phyloP scores from a whole-genome alignment of 2,329 filamentous ascomycete genomes.

The Neofusicoccum cordaticola region DNA sequence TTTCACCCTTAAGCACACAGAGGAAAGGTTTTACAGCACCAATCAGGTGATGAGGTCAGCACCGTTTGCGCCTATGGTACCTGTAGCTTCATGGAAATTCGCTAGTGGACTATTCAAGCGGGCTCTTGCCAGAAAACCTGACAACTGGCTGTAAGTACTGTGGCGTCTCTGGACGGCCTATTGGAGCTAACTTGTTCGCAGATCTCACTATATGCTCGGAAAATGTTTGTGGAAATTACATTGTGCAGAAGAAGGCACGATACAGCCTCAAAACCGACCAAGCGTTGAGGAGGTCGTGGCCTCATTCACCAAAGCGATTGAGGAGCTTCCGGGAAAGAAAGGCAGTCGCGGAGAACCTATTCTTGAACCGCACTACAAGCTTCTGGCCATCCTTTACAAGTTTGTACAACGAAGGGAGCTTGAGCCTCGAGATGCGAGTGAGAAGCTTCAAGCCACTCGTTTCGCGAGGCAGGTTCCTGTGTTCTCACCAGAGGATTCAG shows the following conservation, averaged over 20 bases:
- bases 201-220: conserved; percentile 65
- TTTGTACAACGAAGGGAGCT: conserved; percentile 59
- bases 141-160: conserved; percentile 59
- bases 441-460: conserved; percentile 51
- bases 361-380: conserved; percentile 89
- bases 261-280: conserved; percentile 32
- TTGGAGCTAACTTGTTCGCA: conserved; percentile 30
- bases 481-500: conserved; percentile 26
- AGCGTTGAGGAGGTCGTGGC: conserved; percentile 51
- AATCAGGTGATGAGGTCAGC: conserved; percentile 38
- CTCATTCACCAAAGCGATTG: conserved; percentile 58
- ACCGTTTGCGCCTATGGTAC: conserved; percentile 57
- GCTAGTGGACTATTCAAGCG: conserved; percentile 59
- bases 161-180: background rate
- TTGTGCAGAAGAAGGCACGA: conserved; percentile 41
- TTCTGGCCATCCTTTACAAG: conserved; percentile 78
- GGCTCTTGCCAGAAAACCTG: conserved; percentile 57
- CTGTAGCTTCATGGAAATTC: conserved; percentile 64
- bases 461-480: conserved; percentile 54
- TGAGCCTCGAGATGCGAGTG: conserved; percentile 45
- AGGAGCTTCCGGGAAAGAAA: conserved; percentile 58
- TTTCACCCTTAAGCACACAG: conserved; percentile 59
- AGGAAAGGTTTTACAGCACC: conserved; percentile 57
- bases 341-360: conserved; percentile 67
- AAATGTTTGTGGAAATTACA: conserved; percentile 75